Percentiles rank a stretch among this genome's conserved stretches.
phyloP scores from a whole-genome alignment of 176 grass and related monocot species.

The Pharus latifolius region DNA sequence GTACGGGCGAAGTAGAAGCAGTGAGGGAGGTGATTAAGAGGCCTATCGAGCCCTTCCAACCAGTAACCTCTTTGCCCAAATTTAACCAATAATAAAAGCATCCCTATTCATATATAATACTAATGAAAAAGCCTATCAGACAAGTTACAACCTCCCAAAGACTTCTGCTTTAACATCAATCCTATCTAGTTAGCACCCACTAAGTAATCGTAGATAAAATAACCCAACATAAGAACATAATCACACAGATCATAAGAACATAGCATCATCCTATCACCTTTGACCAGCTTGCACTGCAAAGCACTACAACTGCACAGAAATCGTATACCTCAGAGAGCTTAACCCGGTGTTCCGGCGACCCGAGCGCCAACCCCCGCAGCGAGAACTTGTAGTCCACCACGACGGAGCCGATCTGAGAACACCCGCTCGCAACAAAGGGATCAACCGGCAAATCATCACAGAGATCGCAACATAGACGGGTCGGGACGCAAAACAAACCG shows the following conservation, averaged over 20 bases:
- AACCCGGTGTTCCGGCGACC: constrained; percentile 39
- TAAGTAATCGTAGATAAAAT: too few species aligned
- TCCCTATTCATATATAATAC: too few species aligned
- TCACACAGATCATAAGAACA: not conserved
- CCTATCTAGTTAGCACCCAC: too few species aligned
- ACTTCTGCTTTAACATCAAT: too few species aligned
- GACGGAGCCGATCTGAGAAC: constrained; percentile 60
- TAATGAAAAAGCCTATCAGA: too few species aligned
- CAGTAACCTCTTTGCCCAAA: too few species aligned
- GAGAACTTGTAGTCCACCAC: constrained; percentile 79
- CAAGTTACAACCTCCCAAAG: too few species aligned
- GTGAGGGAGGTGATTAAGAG: too few species aligned
- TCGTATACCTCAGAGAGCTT: constrained; percentile 75
- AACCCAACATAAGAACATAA: not conserved
- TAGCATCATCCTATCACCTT: not conserved
- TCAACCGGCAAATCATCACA: not conserved
- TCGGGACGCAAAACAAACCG: constrained; percentile 9
- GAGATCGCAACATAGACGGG: not conserved
- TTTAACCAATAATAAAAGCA: too few species aligned
- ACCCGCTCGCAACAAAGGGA: not conserved
- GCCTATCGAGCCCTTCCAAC: too few species aligned
- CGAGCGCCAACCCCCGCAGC: constrained; percentile 29
- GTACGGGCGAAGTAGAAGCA: too few species aligned
- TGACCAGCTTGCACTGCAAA: not conserved
- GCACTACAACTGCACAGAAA: not conserved